Evolutionary conservation across 2,329 filamentous ascomycete genomes (phyloP).

Genomic region (Endoconidiophora laricicola): DNA sequence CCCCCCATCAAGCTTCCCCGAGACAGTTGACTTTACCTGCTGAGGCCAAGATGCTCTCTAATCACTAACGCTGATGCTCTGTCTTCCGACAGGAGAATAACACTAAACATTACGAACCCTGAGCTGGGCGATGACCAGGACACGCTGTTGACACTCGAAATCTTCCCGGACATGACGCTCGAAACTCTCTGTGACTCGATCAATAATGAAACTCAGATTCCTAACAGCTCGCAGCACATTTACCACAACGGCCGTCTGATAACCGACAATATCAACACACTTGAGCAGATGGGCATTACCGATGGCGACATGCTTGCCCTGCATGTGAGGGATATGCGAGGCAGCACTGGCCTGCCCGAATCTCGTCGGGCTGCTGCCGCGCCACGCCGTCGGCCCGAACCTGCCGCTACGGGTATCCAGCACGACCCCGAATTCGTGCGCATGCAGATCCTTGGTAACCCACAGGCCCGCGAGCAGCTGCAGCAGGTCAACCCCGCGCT

Average conservation of each 20-base stretch:
- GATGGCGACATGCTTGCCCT: conserved; percentile 90
- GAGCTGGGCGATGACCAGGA: conserved; percentile 45
- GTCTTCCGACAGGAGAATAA: conserved; percentile 52
- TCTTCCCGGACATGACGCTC: conserved; percentile 67
- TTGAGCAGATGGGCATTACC: conserved; percentile 62
- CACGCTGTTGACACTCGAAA: conserved; percentile 66
- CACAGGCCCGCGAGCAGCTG: conserved; percentile 53
- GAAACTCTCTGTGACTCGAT: conserved; percentile 77
- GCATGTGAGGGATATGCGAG: conserved; percentile 49
- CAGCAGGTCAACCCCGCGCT: conserved; percentile 59
- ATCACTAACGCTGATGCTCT: conserved; percentile 9
- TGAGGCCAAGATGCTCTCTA: background rate
- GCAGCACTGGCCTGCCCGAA: conserved; percentile 26
- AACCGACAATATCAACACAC: conserved; percentile 58
- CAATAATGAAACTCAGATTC: conserved; percentile 63
- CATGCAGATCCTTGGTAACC: conserved; percentile 66
- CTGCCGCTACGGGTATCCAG: conserved; percentile 17
- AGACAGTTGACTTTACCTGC: background rate
- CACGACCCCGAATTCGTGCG: conserved; percentile 69
- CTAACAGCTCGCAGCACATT: conserved; percentile 59
- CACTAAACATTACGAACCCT: conserved; percentile 65
- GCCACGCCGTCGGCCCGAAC: conserved; percentile 18
- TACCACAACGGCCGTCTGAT: conserved; percentile 81
- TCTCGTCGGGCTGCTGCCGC: conserved; percentile 16
- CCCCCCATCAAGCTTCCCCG: background rate